Conservation (phyloP, 2,329 filamentous ascomycete genomes). For the Aspergillus terreus region DNA sequence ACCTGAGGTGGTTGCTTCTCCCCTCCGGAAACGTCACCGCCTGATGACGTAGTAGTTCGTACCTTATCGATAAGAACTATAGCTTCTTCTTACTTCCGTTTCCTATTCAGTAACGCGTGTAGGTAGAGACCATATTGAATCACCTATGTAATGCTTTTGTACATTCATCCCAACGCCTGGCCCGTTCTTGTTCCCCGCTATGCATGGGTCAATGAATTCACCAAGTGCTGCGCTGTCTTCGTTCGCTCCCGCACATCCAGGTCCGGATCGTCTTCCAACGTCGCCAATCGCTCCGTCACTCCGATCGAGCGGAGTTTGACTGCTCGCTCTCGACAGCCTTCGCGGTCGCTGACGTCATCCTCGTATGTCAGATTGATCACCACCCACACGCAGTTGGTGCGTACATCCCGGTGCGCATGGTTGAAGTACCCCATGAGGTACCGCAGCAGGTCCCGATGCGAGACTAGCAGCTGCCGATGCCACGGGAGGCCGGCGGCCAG, state of each 20-base stretch:
- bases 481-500: slow-evolving; percentile 76
- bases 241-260: slow-evolving; percentile 80
- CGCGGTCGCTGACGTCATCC: slow-evolving; percentile 67
- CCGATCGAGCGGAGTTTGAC: slow-evolving; percentile 67
- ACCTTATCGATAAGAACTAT: slow-evolving; percentile 14
- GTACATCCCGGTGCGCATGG: slow-evolving; percentile 69
- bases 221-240: slow-evolving; percentile 72
- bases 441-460: slow-evolving; percentile 71
- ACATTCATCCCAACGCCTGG: neutral
- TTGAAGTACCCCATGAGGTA: slow-evolving; percentile 69
- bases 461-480: slow-evolving; percentile 73
- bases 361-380: slow-evolving; percentile 81
- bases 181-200: slow-evolving; percentile 3
- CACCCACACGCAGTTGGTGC: slow-evolving; percentile 75
- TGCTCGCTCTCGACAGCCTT: slow-evolving; percentile 64
- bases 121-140: neutral
- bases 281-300: slow-evolving; percentile 63
- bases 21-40: neutral
- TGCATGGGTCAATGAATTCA: slow-evolving; percentile 42
- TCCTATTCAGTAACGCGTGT: neutral
- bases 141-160: neutral
- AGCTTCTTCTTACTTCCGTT: neutral
- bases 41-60: slow-evolving; percentile 6
- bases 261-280: slow-evolving; percentile 65
- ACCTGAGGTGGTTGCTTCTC: neutral